Conservation (phyloP, 1,284 basidiomycete species). For the Exsudoporus floridanus region DNA sequence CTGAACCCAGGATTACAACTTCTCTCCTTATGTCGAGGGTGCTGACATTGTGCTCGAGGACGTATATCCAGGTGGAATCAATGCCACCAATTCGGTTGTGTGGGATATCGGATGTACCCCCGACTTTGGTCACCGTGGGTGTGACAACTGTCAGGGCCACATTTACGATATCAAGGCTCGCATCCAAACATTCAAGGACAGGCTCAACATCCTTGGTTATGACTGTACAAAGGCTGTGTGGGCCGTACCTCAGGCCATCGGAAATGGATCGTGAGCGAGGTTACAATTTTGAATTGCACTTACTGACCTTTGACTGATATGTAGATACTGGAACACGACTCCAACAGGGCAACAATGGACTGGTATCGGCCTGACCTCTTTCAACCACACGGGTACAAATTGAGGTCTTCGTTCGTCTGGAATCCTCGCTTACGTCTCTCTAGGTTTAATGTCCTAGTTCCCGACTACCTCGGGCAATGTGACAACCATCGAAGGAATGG, state of each 20-base stretch:
- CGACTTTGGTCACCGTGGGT: slow-evolving; percentile 35
- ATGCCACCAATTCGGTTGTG: slow-evolving; percentile 30
- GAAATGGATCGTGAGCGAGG: slow-evolving; percentile 24
- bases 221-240: slow-evolving; percentile 30
- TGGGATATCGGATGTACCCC: slow-evolving; percentile 31
- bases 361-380: slow-evolving; percentile 25
- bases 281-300: too few species aligned
- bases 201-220: slow-evolving; percentile 31
- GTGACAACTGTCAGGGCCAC: slow-evolving; percentile 29
- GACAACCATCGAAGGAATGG: slow-evolving; percentile 27
- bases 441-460: slow-evolving; percentile 35
- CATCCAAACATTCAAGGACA: slow-evolving; percentile 29
- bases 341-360: slow-evolving; percentile 32
- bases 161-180: slow-evolving; percentile 29
- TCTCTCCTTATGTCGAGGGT: slow-evolving; percentile 55
- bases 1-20: slow-evolving; percentile 51
- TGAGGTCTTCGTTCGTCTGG: too few species aligned
- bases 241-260: slow-evolving; percentile 32
- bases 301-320: neutral
- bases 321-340: slow-evolving; percentile 31
- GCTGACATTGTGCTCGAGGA: slow-evolving; percentile 53
- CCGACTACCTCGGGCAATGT: slow-evolving; percentile 24
- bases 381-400: slow-evolving; percentile 27
- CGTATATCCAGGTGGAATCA: slow-evolving; percentile 33
- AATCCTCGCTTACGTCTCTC: neutral